A percentile compares a stretch with the other conserved stretches of the same genome.
These are phyloP conservation scores for Groenewaldozyma tartarivorans DNA, from an alignment of 805 yeast genomes.

Conservation along the genomic window DNA sequence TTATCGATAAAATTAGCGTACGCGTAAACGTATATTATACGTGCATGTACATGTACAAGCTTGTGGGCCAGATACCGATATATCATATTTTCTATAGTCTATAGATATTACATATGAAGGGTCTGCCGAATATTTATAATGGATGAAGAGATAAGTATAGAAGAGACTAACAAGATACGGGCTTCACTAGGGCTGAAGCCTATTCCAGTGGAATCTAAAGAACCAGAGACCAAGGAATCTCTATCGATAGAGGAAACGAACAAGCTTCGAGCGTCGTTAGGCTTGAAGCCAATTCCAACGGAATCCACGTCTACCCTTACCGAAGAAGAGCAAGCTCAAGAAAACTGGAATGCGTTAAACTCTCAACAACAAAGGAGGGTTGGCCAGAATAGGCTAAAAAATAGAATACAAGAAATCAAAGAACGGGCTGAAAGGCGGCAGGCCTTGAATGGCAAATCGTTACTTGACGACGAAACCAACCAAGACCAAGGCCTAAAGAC, in stretches of 20 bases:
- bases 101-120: too few species aligned
- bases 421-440: slow-evolving; percentile 16
- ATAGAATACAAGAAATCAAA: slow-evolving; percentile 18
- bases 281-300: slow-evolving; percentile 40
- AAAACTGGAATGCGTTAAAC: slow-evolving; percentile 26
- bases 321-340: slow-evolving; percentile 30
- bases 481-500: slow-evolving; percentile 30
- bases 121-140: too few species aligned
- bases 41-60: too few species aligned
- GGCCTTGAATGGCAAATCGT: slow-evolving; percentile 20
- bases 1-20: too few species aligned
- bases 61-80: too few species aligned
- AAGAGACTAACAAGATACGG: slow-evolving; percentile 49
- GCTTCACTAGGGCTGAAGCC: slow-evolving; percentile 45
- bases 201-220: slow-evolving; percentile 23
- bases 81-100: too few species aligned
- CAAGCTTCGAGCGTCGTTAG: slow-evolving; percentile 39
- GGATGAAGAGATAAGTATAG: slow-evolving; percentile 27
- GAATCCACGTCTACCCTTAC: slow-evolving; percentile 13
- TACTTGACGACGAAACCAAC: slow-evolving; percentile 21
- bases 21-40: too few species aligned
- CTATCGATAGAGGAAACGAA: slow-evolving; percentile 45
- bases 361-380: slow-evolving; percentile 27
- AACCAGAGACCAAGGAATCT: neutral
- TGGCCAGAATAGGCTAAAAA: slow-evolving; percentile 17